Base-by-base conservation (phyloP, 108 stramenopile species). In the Hondaea fermentalgiana region DNA sequence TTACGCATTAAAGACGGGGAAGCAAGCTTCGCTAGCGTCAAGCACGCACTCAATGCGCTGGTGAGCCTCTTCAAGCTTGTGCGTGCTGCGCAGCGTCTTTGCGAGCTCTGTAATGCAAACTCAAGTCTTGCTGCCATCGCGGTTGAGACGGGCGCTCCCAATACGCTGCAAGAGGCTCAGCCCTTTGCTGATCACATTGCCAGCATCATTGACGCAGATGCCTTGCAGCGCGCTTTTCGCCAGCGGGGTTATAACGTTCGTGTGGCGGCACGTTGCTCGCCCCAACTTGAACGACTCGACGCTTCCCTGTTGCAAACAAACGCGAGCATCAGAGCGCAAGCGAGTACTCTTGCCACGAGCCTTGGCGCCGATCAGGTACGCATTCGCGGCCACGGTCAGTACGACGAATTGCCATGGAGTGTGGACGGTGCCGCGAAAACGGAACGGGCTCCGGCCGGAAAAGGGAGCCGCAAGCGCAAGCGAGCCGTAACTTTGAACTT, bases 131-230 rank as follows among this genome's bases (percentile, higher is more conserved):
- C 8, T 17, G 64, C 64, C 14, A 10, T 4, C 21, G 35, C 64
- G 10, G 14, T 17, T 14, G 10, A 28, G 42, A 1, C 25, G 14
- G 64, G 42, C 25, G 12, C 25, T 42, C 5, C 14, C 3, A 12
- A 6, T 8, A 23, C 42, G 6, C 64, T 69, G 21, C 21, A 69
- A 8, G 35, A 69, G 64, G 5, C 64, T 10, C 14, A 42, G 5
- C 64, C 64, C 25, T 69, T 69, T 42, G 25, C 5, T 23, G 64
- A 8, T 8, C 64, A 69, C 64, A 69, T 69, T 69, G 64, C 64
- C 42, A 17, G 25, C 42, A 92, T 96, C 51, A 96, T 96, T 88
- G 94, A 94, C 58, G 64, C 91, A 87, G 96, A 97, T 88, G 88
- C 92, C 44, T 88, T 96, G 5, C 91, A 23, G 8, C 35, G 35